Conservation (phyloP, 2,329 filamentous ascomycete species). For the Colletotrichum sp. region DNA sequence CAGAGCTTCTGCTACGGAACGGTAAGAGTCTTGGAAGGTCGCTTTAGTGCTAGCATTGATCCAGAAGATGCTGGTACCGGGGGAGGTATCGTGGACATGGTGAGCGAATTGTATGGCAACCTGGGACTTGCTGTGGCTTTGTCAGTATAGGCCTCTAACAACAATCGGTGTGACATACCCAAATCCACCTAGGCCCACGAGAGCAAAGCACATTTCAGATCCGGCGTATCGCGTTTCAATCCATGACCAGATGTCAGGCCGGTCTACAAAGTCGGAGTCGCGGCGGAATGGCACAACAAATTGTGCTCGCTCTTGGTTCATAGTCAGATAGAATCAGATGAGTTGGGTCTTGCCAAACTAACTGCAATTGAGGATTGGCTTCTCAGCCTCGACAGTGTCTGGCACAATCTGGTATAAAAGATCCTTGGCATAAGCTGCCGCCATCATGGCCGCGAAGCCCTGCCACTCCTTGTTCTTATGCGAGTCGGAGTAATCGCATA, state of each 20-base stretch:
- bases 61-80: slow-evolving; percentile 22
- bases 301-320: background rate
- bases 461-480: background rate
- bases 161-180: background rate
- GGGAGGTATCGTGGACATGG: background rate
- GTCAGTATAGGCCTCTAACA: background rate
- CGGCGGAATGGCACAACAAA: slow-evolving; percentile 14
- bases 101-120: slow-evolving; percentile 23
- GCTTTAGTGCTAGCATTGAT: background rate
- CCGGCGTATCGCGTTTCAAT: background rate
- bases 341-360: background rate
- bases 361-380: background rate
- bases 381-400: background rate
- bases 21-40: slow-evolving; percentile 20
- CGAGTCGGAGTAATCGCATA: background rate
- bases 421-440: background rate
- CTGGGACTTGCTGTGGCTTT: slow-evolving; percentile 21
- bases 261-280: slow-evolving; percentile 20
- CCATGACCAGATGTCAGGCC: slow-evolving; percentile 10
- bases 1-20: slow-evolving; percentile 5
- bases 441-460: background rate
- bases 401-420: background rate
- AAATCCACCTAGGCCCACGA: slow-evolving; percentile 20
- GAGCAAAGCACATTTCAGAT: background rate
- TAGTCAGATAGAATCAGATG: background rate